Evolutionary conservation across 2,329 filamentous ascomycete species (phyloP).

Genomic region (Colletotrichum scovillei): DNA sequence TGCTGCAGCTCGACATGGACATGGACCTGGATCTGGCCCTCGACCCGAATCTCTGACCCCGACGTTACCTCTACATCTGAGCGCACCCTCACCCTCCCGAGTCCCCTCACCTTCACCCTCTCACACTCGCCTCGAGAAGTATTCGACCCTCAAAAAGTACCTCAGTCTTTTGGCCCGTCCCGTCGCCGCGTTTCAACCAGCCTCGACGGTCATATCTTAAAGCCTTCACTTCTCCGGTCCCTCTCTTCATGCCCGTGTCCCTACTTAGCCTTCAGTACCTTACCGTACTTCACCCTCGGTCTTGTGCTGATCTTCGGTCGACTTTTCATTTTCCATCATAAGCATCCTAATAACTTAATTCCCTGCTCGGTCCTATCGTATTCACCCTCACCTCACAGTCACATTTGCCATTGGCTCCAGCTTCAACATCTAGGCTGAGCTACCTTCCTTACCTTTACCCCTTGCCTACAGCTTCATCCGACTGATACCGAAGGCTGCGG

Average conservation of each 20-base stretch:
- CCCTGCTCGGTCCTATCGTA: not conserved
- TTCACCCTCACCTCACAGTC: not conserved
- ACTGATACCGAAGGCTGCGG: not conserved
- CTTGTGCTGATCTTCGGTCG: conserved; percentile 30
- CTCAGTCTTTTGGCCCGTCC: not conserved
- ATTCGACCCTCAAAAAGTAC: conserved; percentile 1
- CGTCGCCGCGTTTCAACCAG: conserved; percentile 15
- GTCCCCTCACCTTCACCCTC: not conserved
- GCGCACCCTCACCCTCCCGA: conserved; percentile 1
- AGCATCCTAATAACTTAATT: conserved; percentile 12
- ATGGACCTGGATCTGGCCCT: conserved; percentile 30
- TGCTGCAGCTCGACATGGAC: conserved; percentile 26
- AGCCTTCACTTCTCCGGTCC: conserved; percentile 29
- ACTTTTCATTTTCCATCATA: conserved; percentile 12
- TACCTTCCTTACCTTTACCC: not conserved
- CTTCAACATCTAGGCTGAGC: not conserved
- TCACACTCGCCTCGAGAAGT: not conserved
- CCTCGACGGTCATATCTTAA: conserved; percentile 22
- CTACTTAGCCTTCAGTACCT: not conserved
- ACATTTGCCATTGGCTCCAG: not conserved
- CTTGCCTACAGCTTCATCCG: not conserved
- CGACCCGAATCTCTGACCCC: conserved; percentile 28
- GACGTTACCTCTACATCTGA: conserved; percentile 25
- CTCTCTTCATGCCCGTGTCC: conserved; percentile 11
- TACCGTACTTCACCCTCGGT: not conserved